Evolutionary conservation across 768 basidiomycete species (phyloP).

Genomic region (Kwoniella dejecticola): DNA sequence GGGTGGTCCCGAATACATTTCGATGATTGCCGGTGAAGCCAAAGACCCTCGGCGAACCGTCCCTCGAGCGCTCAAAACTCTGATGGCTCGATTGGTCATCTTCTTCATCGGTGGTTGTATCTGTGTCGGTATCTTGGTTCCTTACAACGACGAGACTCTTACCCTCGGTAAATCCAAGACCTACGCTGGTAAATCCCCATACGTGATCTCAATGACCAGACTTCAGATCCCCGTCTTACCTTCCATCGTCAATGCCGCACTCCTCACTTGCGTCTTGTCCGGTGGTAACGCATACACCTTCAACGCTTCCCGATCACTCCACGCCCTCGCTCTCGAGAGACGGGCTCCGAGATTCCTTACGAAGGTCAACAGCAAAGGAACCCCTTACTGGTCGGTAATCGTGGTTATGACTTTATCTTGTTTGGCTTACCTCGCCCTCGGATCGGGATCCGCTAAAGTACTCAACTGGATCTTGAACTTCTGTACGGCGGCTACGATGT

Average conservation of each 20-base stretch:
- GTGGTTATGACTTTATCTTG: slow-evolving; percentile 27
- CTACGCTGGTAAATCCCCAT: slow-evolving; percentile 29
- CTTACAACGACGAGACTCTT: slow-evolving; percentile 27
- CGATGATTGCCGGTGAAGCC: slow-evolving; percentile 29
- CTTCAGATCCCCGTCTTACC: slow-evolving; percentile 30
- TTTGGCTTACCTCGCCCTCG: slow-evolving; percentile 37
- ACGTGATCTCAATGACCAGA: slow-evolving; percentile 26
- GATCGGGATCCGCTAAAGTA: slow-evolving; percentile 31
- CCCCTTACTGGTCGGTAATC: slow-evolving; percentile 30
- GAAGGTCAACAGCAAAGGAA: slow-evolving; percentile 27
- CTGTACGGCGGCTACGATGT: slow-evolving; percentile 18
- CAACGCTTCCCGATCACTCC: slow-evolving; percentile 27
- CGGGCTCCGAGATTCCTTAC: slow-evolving; percentile 27
- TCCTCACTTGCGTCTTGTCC: slow-evolving; percentile 17
- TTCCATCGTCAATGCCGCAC: slow-evolving; percentile 25
- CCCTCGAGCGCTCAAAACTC: slow-evolving; percentile 17
- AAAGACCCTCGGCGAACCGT: slow-evolving; percentile 23
- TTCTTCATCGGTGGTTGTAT: slow-evolving; percentile 31
- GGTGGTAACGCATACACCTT: slow-evolving; percentile 31
- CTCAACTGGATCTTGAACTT: slow-evolving; percentile 37
- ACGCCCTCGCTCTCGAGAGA: slow-evolving; percentile 23
- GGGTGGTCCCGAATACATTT: slow-evolving; percentile 31
- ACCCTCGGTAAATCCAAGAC: slow-evolving; percentile 5
- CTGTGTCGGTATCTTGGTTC: slow-evolving; percentile 28
- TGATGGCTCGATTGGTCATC: slow-evolving; percentile 19